Percentiles rank a stretch among this genome's conserved stretches.
Conservation (phyloP, 140 eudicot genomes). For the Stevia rebaudiana region DNA sequence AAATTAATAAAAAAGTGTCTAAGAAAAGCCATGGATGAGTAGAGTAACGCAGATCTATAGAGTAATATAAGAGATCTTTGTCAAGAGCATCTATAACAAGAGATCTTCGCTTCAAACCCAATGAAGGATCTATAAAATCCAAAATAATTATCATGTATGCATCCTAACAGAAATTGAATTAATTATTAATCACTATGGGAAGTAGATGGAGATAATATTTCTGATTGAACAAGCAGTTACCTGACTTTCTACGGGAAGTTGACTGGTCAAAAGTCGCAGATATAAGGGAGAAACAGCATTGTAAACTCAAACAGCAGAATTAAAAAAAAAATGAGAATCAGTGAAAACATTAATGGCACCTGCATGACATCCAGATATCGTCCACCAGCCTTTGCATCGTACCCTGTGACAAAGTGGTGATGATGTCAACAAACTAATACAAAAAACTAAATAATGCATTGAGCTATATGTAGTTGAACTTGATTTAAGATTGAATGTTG, state of each 20-base stretch:
- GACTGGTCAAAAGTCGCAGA: constrained; percentile 87
- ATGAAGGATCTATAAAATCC: no score
- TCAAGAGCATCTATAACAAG: no score
- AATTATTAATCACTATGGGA: no score
- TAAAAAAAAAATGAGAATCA: constrained; percentile 1
- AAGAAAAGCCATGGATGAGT: no score
- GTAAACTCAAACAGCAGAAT: constrained; percentile 12
- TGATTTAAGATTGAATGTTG: not conserved
- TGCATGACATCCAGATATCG: constrained; percentile 99
- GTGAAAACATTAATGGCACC: constrained; percentile 34
- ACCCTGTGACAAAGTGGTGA: constrained; percentile 52
- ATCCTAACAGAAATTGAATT: no score
- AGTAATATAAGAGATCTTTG: no score
- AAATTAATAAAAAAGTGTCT: no score
- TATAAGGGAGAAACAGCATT: constrained; percentile 43
- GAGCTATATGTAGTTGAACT: not conserved
- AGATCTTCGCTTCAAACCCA: no score
- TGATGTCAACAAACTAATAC: constrained; percentile 20
- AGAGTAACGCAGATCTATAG: no score
- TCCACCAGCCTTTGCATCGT: constrained; percentile 99
- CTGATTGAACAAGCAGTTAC: constrained; percentile 33
- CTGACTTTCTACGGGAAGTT: constrained; percentile 99
- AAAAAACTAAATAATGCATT: not conserved
- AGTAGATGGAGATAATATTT: no score
- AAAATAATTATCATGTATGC: no score